Base-by-base conservation (phyloP, 208 protist species). In the Crithidia bombi region DNA sequence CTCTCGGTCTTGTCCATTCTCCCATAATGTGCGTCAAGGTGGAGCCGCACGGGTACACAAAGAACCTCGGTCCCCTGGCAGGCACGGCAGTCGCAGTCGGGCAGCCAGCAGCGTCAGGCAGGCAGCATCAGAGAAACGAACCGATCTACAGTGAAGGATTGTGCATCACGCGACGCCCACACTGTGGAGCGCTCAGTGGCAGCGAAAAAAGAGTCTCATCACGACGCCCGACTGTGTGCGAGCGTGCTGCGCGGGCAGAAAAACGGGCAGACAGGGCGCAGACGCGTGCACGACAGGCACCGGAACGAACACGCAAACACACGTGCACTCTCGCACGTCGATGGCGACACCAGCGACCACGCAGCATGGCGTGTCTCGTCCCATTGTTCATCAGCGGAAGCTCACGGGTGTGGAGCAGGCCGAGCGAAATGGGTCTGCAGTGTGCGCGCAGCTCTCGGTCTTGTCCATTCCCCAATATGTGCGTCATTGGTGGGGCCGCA, bases 1-100 rank as follows among this genome's bases (percentile, higher is more conserved):
- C 32, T 69, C 64, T 69, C 64, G 64, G 64, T 67, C 62, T 67
- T 67, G 62, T 56, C 44, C 62, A 41, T 55, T 67, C 52, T 47
- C 62, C 62, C n/a, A n/a, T 32, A 21, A 46, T 67, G 62, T 57
- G 62, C 2, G 49, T 56, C 62, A 67, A 39, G 25, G 38, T 26
- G 38, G 62, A 46, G 62, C 11, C 61, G 61, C 61, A 67, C 62
- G 30, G 62, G 47, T 14, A 39, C 35, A 39, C 36, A 39, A 32
- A 57, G 55, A 28, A 57, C 62, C 44, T 67, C 61, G 26, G n/a
- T n/a, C n/a, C n/a, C n/a, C n/a, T n/a, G n/a, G n/a, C 7, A 25
- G 12, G 4, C 10, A 23, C 44, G n/a, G 44, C n/a, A n/a, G n/a
- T n/a, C n/a, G 2, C 14, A 5, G 46, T 7, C 25, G 14, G 41